Percentiles rank a stretch among this genome's conserved stretches.
phyloP scores from a whole-genome alignment of 345 rosid species.

The Gossypium stocksii region DNA sequence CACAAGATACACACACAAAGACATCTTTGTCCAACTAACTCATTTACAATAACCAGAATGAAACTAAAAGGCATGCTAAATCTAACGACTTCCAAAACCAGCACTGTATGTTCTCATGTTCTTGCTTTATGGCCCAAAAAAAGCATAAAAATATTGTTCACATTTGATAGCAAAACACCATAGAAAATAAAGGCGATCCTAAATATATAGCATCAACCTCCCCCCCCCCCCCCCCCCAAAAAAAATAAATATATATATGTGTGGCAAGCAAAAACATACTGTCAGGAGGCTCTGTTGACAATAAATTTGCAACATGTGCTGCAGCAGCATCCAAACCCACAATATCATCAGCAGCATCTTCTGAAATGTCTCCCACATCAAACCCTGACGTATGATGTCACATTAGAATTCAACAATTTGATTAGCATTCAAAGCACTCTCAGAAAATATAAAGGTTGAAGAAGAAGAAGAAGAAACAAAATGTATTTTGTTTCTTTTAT shows the following conservation, averaged over 20 bases:
- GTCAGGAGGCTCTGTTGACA: slow-evolving; percentile 89
- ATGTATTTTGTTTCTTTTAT: background rate
- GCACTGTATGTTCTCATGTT: background rate
- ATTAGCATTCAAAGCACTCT: slow-evolving; percentile 6
- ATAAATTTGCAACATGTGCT: slow-evolving; percentile 83
- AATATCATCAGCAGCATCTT: slow-evolving; percentile 77
- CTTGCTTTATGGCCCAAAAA: background rate
- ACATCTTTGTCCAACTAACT: background rate
- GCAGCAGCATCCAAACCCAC: slow-evolving; percentile 93
- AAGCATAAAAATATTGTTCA: background rate
- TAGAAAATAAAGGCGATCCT: background rate
- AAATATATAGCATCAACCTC: background rate
- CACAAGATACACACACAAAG: background rate
- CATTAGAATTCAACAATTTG: slow-evolving; percentile 1
- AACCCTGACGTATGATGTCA: slow-evolving; percentile 63
- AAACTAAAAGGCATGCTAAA: background rate
- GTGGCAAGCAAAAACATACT: slow-evolving; percentile 52
- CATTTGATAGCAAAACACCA: background rate
- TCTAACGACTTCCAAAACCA: background rate
- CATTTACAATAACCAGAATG: background rate
- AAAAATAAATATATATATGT: background rate
- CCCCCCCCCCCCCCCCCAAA: background rate
- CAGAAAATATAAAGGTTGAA: slow-evolving; percentile 3
- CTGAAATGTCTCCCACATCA: slow-evolving; percentile 79
- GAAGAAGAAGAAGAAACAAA: background rate